phyloP scores from a whole-genome alignment of 129 eudicot genomes.

The Flaveria brownii region DNA sequence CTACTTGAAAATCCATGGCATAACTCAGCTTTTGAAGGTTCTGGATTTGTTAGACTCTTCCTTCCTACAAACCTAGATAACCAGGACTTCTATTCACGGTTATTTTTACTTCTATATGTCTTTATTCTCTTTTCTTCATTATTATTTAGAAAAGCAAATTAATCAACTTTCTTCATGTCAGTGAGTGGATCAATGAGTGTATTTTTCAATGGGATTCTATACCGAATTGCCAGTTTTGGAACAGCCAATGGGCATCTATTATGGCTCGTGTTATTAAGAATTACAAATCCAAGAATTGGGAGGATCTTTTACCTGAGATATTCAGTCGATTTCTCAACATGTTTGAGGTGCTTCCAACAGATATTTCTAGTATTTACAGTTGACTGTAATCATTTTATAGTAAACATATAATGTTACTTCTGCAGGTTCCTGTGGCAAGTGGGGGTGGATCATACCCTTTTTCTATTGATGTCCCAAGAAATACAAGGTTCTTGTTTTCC shows the following conservation, averaged over 20 bases:
- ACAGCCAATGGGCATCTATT: conserved; percentile 95
- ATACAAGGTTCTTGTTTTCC: conserved; percentile 86
- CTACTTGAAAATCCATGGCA: conserved; percentile 97
- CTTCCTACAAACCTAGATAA: conserved; percentile 87
- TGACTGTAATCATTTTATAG: not conserved
- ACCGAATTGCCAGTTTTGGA: conserved; percentile 96
- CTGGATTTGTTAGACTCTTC: conserved; percentile 90
- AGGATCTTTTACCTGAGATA: conserved; percentile 66
- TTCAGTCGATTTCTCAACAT: conserved; percentile 78
- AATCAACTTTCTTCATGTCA: conserved; percentile 36
- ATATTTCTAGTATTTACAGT: not conserved
- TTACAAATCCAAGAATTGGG: conserved; percentile 66
- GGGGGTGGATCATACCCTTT: conserved; percentile 89
- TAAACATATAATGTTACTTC: conserved; percentile 4
- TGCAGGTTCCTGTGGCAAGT: conserved; percentile 96
- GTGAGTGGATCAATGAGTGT: conserved; percentile 66
- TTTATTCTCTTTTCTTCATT: not conserved
- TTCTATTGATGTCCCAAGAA: conserved; percentile 86
- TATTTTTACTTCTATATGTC: conserved; percentile 30
- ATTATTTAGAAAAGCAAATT: conserved; percentile 11
- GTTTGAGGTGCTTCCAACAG: conserved; percentile 71
- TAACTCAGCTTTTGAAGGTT: conserved; percentile 91
- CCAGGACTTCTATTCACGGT: conserved; percentile 81
- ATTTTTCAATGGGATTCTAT: conserved; percentile 79
- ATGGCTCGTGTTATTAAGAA: conserved; percentile 92